These are phyloP conservation scores for Suhomyces faveliae DNA, from an alignment of 805 yeast genomes.

Conservation along the genomic window DNA sequence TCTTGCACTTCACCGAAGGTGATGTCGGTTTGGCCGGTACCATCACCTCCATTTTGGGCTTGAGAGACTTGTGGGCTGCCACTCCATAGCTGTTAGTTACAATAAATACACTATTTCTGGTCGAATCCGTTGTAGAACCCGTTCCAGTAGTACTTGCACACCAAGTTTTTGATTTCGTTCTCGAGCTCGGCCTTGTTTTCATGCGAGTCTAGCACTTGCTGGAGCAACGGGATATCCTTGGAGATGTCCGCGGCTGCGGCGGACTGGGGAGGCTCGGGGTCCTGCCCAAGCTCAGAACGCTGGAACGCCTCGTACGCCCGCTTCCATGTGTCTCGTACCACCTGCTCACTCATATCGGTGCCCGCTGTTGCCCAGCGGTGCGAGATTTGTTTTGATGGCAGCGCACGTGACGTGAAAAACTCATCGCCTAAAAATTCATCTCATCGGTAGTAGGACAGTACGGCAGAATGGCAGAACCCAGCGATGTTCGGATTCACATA, in stretches of 20 bases:
- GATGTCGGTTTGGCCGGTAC: constrained; percentile 82
- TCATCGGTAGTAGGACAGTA: background rate
- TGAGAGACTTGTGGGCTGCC: constrained; percentile 66
- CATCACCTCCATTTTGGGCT: constrained; percentile 74
- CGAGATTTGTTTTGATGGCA: background rate
- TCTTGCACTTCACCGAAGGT: constrained; percentile 69
- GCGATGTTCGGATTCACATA: constrained; percentile 46
- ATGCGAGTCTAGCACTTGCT: constrained; percentile 16
- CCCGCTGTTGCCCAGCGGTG: no score
- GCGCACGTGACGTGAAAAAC: background rate
- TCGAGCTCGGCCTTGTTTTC: constrained; percentile 15
- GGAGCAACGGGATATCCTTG: background rate
- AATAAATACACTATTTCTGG: background rate
- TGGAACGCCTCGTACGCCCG: background rate
- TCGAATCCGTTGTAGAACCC: constrained; percentile 28
- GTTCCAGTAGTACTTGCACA: constrained; percentile 33
- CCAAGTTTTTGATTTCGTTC: constrained; percentile 22
- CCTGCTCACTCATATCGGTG: background rate
- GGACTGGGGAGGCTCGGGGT: background rate
- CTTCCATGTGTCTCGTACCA: background rate
- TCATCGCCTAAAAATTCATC: background rate
- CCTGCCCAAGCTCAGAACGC: background rate
- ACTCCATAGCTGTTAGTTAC: constrained; percentile 18
- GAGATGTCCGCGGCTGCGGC: background rate
- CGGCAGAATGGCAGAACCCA: background rate